A percentile compares a stretch with the other conserved stretches of the same genome.
Evolutionary conservation across 306 rosid species (phyloP).

Genomic region (Rosa lucieae): DNA sequence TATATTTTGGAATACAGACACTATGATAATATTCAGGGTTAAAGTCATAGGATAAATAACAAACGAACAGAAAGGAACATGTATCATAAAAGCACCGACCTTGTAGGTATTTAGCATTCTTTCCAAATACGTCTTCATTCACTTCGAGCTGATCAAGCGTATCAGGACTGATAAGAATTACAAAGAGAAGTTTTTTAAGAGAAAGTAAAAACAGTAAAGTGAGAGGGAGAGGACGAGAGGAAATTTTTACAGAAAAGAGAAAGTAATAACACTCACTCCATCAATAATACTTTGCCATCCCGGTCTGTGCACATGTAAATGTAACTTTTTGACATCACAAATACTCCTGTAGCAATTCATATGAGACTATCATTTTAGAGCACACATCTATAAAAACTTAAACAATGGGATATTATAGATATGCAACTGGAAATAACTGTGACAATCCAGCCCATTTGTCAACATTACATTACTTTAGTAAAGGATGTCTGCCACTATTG

Average conservation of each 20-base stretch:
- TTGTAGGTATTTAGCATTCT: slow-evolving; percentile 55
- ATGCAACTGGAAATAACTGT: background rate
- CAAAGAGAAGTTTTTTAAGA: slow-evolving; percentile 19
- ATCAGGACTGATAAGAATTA: slow-evolving; percentile 54
- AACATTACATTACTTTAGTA: background rate
- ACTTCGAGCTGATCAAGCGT: slow-evolving; percentile 83
- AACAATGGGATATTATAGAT: too few relatives aligned
- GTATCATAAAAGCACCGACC: slow-evolving; percentile 36
- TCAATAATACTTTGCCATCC: slow-evolving; percentile 72
- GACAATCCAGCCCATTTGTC: background rate
- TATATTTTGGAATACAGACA: background rate
- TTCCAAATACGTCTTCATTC: slow-evolving; percentile 74
- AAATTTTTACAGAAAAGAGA: background rate
- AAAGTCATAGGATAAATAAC: slow-evolving; percentile 4
- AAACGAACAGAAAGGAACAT: slow-evolving; percentile 12
- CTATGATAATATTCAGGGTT: background rate
- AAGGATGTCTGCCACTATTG: background rate
- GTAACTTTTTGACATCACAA: slow-evolving; percentile 58
- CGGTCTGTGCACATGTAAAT: slow-evolving; percentile 84
- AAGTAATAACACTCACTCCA: slow-evolving; percentile 71
- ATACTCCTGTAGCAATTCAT: slow-evolving; percentile 58
- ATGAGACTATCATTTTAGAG: slow-evolving; percentile 13
- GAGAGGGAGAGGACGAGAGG: background rate
- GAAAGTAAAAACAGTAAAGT: slow-evolving; percentile 2
- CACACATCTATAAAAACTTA: slow-evolving; percentile 15